These are phyloP conservation scores for Talaromyces sp. DNA, from an alignment of 2,329 filamentous ascomycete genomes.

Conservation along the genomic window DNA sequence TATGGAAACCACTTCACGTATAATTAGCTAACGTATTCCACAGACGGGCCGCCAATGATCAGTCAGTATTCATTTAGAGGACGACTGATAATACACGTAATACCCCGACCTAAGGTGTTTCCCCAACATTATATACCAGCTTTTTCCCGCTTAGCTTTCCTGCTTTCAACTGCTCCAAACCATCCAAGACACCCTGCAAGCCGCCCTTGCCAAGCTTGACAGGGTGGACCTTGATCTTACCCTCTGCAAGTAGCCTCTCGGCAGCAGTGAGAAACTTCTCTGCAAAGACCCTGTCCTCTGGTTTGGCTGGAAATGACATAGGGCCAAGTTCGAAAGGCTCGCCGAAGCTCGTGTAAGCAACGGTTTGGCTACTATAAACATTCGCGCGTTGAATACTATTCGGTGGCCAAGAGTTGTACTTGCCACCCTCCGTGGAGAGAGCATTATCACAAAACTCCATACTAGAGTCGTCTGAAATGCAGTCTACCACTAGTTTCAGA, in stretches of 20 bases:
- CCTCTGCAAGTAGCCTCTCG: slow-evolving; percentile 20
- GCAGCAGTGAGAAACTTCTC: slow-evolving; percentile 31
- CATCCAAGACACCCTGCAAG: slow-evolving; percentile 22
- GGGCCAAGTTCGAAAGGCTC: slow-evolving; percentile 18
- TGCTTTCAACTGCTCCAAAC: slow-evolving; percentile 12
- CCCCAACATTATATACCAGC: slow-evolving; percentile 11
- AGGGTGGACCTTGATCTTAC: slow-evolving; percentile 32
- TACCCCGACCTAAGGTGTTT: too few relatives aligned
- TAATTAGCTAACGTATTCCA: too few relatives aligned
- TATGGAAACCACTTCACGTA: too few relatives aligned
- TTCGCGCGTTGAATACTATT: slow-evolving; percentile 1
- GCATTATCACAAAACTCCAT: slow-evolving; percentile 26
- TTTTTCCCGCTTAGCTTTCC: slow-evolving; percentile 16
- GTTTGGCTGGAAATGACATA: not conserved
- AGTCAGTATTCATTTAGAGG: too few relatives aligned
- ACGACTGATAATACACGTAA: too few relatives aligned
- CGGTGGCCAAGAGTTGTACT: slow-evolving; percentile 14
- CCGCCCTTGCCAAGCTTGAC: slow-evolving; percentile 28
- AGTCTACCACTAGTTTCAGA: slow-evolving; percentile 26
- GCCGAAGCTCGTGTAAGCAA: slow-evolving; percentile 13
- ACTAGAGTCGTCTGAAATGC: slow-evolving; percentile 19
- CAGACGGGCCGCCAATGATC: too few relatives aligned
- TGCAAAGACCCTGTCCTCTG: slow-evolving; percentile 13
- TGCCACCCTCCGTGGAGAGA: not conserved
- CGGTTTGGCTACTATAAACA: slow-evolving; percentile 15